Evolutionary conservation across 805 yeast species (phyloP), one percentile per base, ranked within the genome.

Genomic region (Ogataea siamensis): DNA sequence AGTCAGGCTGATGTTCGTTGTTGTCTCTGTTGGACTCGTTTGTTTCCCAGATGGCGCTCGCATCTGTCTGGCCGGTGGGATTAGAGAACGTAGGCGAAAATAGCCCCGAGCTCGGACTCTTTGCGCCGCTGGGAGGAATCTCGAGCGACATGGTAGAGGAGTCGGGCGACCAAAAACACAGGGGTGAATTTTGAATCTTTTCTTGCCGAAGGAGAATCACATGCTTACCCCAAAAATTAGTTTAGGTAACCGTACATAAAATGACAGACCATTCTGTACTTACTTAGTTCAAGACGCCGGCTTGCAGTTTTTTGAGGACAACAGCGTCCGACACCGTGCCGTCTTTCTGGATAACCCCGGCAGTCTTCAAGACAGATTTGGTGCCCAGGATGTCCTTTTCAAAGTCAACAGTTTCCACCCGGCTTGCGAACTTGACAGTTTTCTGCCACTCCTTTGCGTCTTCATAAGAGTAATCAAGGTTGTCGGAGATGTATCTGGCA

Each of bases 361-460:
- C 91, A 17, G 75, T 66, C 42, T 69, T 61, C 49, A 87, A 69
- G 7, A 80, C 72, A 5, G 62, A 55, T 5, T 75, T 66, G 1
- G 95, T 85, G 45, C 78, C 76, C 9, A 76, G 69, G 7, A 83
- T 71, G 26, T 61, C 59, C 8, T 53, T 60, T 5, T 67, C 63
- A 62, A 76, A 76, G 38, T 84, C 74, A 12, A 73, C 56, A 1
- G 64, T 58, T 0, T 71, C 76, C 12, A 73, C 55, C 29, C 71
- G 66, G 25, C 70, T 62, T 46, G 64, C 55, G 61, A 87, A 88
- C 46, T 67, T 53, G 6, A 88, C 96, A 0, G 94, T 84, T 48
- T 80, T 71, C 43, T 83, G 67, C 97, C 97, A 88, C 43, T 76
- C 83, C 16, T 67, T 61, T 7, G 95, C 94, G 59, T 88, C 96